Percentiles rank a stretch among this genome's conserved stretches.
These are phyloP conservation scores for Candida methanosorbosa DNA, from an alignment of 805 yeast genomes.

Conservation along the genomic window DNA sequence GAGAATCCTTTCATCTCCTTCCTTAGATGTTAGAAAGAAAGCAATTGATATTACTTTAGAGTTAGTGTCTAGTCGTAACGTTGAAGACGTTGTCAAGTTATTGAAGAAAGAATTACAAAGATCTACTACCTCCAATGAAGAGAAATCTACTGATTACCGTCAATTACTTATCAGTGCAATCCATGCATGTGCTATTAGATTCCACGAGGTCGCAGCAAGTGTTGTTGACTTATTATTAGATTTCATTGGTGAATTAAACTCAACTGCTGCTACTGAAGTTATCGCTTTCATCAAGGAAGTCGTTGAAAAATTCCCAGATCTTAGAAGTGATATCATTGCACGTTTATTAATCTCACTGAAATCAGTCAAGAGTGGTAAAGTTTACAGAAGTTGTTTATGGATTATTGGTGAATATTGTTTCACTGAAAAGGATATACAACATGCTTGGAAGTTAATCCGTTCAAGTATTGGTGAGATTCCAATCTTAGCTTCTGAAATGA, in stretches of 20 bases:
- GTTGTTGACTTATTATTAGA: slow-evolving; percentile 86
- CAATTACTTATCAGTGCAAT: slow-evolving; percentile 82
- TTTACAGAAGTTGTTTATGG: slow-evolving; percentile 92
- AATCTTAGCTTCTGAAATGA: slow-evolving; percentile 65
- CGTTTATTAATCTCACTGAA: slow-evolving; percentile 58
- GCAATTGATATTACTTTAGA: slow-evolving; percentile 80
- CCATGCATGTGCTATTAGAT: slow-evolving; percentile 79
- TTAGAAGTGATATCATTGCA: slow-evolving; percentile 54
- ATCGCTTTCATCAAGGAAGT: slow-evolving; percentile 90
- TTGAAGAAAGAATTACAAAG: slow-evolving; percentile 84
- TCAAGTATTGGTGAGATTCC: slow-evolving; percentile 86
- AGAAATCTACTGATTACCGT: slow-evolving; percentile 78
- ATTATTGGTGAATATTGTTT: slow-evolving; percentile 86
- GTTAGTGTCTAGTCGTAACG: slow-evolving; percentile 78
- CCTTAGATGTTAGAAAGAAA: slow-evolving; percentile 81
- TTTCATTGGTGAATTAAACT: slow-evolving; percentile 75
- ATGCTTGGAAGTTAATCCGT: slow-evolving; percentile 83
- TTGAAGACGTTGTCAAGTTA: slow-evolving; percentile 86
- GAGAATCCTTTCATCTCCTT: slow-evolving; percentile 80
- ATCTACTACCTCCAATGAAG: slow-evolving; percentile 65
- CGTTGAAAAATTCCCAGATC: slow-evolving; percentile 80
- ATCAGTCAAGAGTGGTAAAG: slow-evolving; percentile 75
- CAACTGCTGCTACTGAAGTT: slow-evolving; percentile 82
- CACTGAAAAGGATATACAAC: slow-evolving; percentile 63
- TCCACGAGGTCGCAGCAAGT: slow-evolving; percentile 83